A percentile compares a stretch with the other conserved stretches of the same genome.
Evolutionary conservation across 2,329 filamentous ascomycete genomes (phyloP).

Genomic region (Penicillium sp.): DNA sequence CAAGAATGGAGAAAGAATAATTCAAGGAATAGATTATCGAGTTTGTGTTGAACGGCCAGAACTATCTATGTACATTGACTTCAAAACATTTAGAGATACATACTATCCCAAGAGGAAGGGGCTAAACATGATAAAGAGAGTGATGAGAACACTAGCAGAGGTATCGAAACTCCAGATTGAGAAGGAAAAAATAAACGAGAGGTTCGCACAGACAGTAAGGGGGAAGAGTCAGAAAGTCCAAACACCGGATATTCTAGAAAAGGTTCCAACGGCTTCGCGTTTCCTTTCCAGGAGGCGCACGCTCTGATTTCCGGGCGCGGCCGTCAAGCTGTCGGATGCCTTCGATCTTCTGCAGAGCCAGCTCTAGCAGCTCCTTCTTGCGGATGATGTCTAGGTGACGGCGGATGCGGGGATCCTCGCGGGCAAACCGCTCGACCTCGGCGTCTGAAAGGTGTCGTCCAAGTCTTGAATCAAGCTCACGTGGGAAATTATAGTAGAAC

Average conservation of each 20-base stretch:
- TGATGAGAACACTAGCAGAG: slow-evolving; percentile 8
- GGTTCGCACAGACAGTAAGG: slow-evolving; percentile 1
- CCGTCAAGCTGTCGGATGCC: slow-evolving; percentile 80
- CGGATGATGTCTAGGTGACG: slow-evolving; percentile 88
- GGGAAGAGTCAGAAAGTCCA: slow-evolving; percentile 2
- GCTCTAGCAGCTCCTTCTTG: slow-evolving; percentile 86
- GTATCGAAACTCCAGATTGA: slow-evolving; percentile 14
- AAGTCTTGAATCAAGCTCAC: slow-evolving; percentile 83
- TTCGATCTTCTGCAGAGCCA: slow-evolving; percentile 95
- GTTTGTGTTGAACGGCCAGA: background rate
- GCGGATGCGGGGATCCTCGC: slow-evolving; percentile 87
- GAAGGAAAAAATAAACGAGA: background rate
- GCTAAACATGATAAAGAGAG: slow-evolving; percentile 5
- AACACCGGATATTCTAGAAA: slow-evolving; percentile 32
- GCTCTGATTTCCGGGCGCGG: slow-evolving; percentile 53
- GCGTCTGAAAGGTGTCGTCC: slow-evolving; percentile 75
- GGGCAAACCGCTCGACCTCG: slow-evolving; percentile 85
- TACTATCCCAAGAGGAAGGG: background rate
- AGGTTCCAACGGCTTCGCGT: slow-evolving; percentile 46
- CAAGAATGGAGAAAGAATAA: background rate
- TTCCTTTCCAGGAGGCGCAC: slow-evolving; percentile 37
- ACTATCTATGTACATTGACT: slow-evolving; percentile 22
- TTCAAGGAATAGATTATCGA: background rate
- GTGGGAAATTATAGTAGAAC: slow-evolving; percentile 96
- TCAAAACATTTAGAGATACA: slow-evolving; percentile 8